Evolutionary conservation across 352 stramenopile genomes (phyloP).

Genomic region (Pelagophyceae sp.): DNA sequence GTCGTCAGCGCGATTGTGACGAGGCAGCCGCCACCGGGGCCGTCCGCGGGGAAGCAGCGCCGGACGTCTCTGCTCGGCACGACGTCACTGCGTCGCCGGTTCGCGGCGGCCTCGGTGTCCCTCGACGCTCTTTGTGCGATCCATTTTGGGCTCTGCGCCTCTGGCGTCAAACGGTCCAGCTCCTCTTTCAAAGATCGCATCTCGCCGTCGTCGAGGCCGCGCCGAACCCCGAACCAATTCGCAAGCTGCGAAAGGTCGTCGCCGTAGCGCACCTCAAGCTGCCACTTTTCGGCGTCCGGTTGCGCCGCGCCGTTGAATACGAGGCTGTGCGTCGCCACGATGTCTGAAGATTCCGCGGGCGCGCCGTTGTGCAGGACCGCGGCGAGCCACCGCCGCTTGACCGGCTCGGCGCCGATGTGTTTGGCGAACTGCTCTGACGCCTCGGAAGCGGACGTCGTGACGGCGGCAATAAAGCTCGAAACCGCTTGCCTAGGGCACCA

Average conservation of each 20-base stretch:
- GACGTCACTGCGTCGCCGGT: no score
- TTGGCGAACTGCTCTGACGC: constrained; percentile 9
- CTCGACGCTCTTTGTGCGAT: constrained; percentile 17
- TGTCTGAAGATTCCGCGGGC: constrained; percentile 23
- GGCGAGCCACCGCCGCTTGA: constrained; percentile 35
- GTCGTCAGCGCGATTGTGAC: constrained; percentile 53
- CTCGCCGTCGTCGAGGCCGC: background rate
- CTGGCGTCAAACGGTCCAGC: background rate
- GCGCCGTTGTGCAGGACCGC: constrained; percentile 43
- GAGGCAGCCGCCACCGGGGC: constrained; percentile 16
- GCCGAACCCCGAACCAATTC: background rate
- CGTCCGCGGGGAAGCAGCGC: background rate
- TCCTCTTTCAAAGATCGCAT: background rate
- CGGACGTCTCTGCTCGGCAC: no score
- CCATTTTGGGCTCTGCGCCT: constrained; percentile 27
- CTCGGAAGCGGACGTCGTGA: no score
- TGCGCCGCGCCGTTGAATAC: constrained; percentile 18
- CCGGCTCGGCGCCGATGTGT: constrained; percentile 27
- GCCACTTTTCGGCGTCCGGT: background rate
- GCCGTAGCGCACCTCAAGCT: constrained; percentile 38
- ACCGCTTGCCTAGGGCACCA: no score
- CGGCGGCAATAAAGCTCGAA: no score
- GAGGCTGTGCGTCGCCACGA: constrained; percentile 14
- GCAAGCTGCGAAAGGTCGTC: constrained; percentile 44
- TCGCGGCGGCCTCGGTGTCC: background rate